These are phyloP conservation scores for Zychaea mexicana DNA, from an alignment of 371 early-diverging fungal genomes.

Conservation along the genomic window DNA sequence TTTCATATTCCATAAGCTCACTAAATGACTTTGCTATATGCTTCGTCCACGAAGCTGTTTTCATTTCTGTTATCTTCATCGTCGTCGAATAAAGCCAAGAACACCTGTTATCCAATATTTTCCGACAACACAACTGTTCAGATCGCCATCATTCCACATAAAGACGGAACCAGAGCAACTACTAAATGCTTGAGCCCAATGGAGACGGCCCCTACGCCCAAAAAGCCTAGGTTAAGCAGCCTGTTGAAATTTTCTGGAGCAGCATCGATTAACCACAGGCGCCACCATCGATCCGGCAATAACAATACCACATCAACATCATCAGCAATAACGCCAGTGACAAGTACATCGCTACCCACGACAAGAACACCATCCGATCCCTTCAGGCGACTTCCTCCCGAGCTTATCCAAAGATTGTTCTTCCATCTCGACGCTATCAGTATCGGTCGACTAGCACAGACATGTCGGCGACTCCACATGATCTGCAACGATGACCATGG, in stretches of 20 bases:
- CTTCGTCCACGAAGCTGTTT: slow-evolving; percentile 6
- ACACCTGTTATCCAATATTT: slow-evolving; percentile 2
- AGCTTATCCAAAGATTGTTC: slow-evolving; percentile 27
- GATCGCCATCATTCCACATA: slow-evolving; percentile 16
- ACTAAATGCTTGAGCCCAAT: slow-evolving; percentile 14
- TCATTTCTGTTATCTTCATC: slow-evolving; percentile 3
- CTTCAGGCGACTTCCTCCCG: slow-evolving; percentile 25
- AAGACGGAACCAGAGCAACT: slow-evolving; percentile 19
- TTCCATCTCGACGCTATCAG: slow-evolving; percentile 24
- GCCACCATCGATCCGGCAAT: background rate
- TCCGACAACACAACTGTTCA: slow-evolving; percentile 10
- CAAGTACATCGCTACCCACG: background rate
- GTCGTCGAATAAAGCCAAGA: background rate
- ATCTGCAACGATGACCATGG: slow-evolving; percentile 20
- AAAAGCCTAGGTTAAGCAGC: background rate
- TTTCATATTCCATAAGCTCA: background rate
- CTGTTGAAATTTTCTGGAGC: slow-evolving; percentile 10
- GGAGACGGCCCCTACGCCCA: background rate
- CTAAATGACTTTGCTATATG: slow-evolving; percentile 9
- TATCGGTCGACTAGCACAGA: slow-evolving; percentile 26
- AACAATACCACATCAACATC: background rate
- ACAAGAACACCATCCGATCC: background rate
- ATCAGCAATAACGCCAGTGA: background rate
- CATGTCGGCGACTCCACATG: slow-evolving; percentile 18
- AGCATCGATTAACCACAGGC: background rate